Evolutionary conservation across 2,329 filamentous ascomycete species (phyloP), one percentile per base, ranked within the genome.

Genomic region (Hypoxylon sp.): DNA sequence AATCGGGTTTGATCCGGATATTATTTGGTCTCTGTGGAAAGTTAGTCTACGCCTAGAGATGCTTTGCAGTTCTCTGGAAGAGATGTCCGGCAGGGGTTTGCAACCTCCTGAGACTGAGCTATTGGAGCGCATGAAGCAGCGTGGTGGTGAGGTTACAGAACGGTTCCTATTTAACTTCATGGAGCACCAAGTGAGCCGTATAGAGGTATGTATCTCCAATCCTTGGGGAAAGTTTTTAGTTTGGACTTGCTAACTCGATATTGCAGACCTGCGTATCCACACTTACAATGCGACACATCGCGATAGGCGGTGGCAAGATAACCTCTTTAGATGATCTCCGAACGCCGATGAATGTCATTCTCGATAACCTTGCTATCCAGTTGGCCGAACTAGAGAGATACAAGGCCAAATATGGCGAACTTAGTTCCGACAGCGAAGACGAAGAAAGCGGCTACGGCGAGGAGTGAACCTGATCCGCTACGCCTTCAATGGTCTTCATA

Each of bases 121-220:
- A 62, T 83, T 98, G 72, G 94, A 97, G 71, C 83, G 85, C 57
- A 85, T 89, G 78, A 87, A 85, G 78, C 79, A 84, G 61, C 82
- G 90, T 46, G 93, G 92, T 55, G 94, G 93, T 10, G 94, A 98
- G 78, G 88, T 98, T 59, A 94, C 94, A 29, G 96, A 98, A 84
- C 86, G 89, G 59, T 95, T 97, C 80, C 83, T 98, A 80, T 82
- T 97, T 62, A 94, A 93, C 76, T 94, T 99, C 76, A 87, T 98
- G 79, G 94, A 97, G 78, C 94, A 98, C 78, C 94, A 98, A 85
- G 92, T 99, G 74, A 94, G 92, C 78, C 90, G 96, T 76, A 97
- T 99, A 78, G 96, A 99, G 90, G 94, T 97, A 84, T 81, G 91
- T 82, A 35, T 58, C 52, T 37, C 17, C 26, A 5, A 33, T 24